These are phyloP conservation scores for Lignosus rhinocerotis DNA, from an alignment of 1,284 basidiomycete species.

Conservation along the genomic window DNA sequence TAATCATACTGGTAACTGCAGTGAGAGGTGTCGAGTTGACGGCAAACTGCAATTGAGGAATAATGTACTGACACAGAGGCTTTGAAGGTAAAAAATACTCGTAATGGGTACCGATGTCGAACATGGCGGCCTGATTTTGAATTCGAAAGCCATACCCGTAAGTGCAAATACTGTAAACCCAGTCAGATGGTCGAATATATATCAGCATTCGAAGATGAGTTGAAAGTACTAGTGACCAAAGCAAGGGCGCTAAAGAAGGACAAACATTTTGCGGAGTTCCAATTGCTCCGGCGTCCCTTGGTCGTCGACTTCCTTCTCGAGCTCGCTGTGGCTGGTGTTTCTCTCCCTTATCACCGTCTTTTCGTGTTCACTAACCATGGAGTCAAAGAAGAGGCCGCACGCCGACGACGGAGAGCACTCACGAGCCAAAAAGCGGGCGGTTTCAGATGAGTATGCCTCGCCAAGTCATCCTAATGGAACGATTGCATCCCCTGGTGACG, in stretches of 20 bases:
- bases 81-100: too few species aligned
- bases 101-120: too few species aligned
- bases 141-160: too few species aligned
- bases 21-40: too few species aligned
- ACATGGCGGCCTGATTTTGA: too few species aligned
- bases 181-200: too few species aligned
- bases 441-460: conserved; percentile 56
- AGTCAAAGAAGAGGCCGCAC: conserved; percentile 65
- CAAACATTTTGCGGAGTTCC: conserved; percentile 27
- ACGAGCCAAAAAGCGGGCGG: conserved; percentile 65
- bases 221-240: not conserved
- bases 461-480: conserved; percentile 61
- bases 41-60: too few species aligned
- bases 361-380: conserved; percentile 39
- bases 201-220: not conserved
- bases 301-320: conserved; percentile 23
- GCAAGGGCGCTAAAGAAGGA: conserved; percentile 15
- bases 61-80: too few species aligned
- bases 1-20: too few species aligned
- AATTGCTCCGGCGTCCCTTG: conserved; percentile 22
- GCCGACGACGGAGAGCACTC: conserved; percentile 53
- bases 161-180: too few species aligned
- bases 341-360: conserved; percentile 8
- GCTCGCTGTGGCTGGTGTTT: conserved; percentile 22
- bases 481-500: conserved; percentile 42